Conservation (phyloP, 176 grass and related monocot species). For the Paspalum vaginatum region DNA sequence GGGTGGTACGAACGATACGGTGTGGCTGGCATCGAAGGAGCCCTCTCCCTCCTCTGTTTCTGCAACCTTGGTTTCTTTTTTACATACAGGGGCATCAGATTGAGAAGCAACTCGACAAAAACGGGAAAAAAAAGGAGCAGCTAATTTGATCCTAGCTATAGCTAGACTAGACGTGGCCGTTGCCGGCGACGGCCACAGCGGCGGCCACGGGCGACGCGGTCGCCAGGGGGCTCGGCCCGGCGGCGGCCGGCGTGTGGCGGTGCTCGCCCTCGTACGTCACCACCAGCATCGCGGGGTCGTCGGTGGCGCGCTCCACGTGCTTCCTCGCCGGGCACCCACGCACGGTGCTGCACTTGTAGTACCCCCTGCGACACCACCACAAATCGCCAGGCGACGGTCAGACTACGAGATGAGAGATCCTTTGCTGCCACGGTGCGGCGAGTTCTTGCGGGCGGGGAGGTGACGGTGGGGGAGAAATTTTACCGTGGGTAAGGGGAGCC, state of each 20-base stretch:
- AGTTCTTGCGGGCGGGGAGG: no score
- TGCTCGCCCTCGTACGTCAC: conserved; percentile 98
- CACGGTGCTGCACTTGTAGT: conserved; percentile 98
- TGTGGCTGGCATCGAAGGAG: conserved; percentile 8
- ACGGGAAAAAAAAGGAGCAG: not conserved
- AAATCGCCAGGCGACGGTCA: not conserved
- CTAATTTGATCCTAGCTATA: not conserved
- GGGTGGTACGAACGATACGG: no score
- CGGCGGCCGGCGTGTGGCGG: conserved; percentile 51
- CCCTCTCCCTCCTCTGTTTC: conserved; percentile 39
- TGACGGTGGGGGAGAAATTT: not conserved
- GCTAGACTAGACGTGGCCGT: conserved; percentile 37
- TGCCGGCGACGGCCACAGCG: conserved; percentile 24
- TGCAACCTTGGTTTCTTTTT: conserved; percentile 51
- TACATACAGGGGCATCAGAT: conserved; percentile 49
- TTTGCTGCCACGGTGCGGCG: no score
- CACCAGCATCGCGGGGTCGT: conserved; percentile 88
- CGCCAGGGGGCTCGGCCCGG: conserved; percentile 3
- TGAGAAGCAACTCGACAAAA: not conserved
- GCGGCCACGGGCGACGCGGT: not conserved
- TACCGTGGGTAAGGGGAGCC: conserved; percentile 93
- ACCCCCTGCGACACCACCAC: conserved; percentile 47
- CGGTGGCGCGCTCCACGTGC: conserved; percentile 93
- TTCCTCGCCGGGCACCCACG: conserved; percentile 83
- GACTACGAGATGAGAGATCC: not conserved